These are phyloP conservation scores for Amphichorda felina DNA, from an alignment of 2,329 filamentous ascomycete species.

Conservation along the genomic window DNA sequence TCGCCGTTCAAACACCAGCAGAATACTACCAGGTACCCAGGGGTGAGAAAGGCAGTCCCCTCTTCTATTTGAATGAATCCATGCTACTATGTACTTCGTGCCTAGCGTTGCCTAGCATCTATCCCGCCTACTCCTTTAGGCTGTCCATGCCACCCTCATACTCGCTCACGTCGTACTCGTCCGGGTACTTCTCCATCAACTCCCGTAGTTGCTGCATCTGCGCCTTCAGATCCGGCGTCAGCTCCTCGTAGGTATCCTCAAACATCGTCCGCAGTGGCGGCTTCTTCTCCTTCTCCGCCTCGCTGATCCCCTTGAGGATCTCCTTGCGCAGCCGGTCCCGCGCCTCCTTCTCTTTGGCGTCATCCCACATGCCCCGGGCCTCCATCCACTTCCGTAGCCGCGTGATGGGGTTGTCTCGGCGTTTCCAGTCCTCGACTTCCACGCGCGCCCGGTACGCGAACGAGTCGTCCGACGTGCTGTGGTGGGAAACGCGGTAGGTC, in stretches of 20 bases:
- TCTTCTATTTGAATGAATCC: too few species aligned
- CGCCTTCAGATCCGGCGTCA: slow-evolving; percentile 65
- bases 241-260: slow-evolving; percentile 76
- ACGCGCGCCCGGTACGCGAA: slow-evolving; percentile 90
- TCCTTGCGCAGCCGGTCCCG: slow-evolving; percentile 57
- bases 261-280: slow-evolving; percentile 64
- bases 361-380: slow-evolving; percentile 70
- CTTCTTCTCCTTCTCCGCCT: slow-evolving; percentile 70
- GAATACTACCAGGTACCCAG: too few species aligned
- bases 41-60: too few species aligned
- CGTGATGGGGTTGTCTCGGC: slow-evolving; percentile 79
- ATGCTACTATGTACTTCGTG: too few species aligned
- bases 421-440: slow-evolving; percentile 93
- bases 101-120: too few species aligned
- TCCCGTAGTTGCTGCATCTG: slow-evolving; percentile 64
- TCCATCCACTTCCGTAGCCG: slow-evolving; percentile 87
- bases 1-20: too few species aligned
- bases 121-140: slow-evolving; percentile 26
- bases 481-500: slow-evolving; percentile 95
- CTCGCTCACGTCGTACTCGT: slow-evolving; percentile 76
- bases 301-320: slow-evolving; percentile 71
- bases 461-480: slow-evolving; percentile 92
- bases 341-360: slow-evolving; percentile 65
- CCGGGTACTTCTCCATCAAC: slow-evolving; percentile 76
- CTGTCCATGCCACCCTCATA: slow-evolving; percentile 64